Evolutionary conservation across 176 grass and related monocot species (phyloP).

Genomic region (Triticum turgidum): DNA sequence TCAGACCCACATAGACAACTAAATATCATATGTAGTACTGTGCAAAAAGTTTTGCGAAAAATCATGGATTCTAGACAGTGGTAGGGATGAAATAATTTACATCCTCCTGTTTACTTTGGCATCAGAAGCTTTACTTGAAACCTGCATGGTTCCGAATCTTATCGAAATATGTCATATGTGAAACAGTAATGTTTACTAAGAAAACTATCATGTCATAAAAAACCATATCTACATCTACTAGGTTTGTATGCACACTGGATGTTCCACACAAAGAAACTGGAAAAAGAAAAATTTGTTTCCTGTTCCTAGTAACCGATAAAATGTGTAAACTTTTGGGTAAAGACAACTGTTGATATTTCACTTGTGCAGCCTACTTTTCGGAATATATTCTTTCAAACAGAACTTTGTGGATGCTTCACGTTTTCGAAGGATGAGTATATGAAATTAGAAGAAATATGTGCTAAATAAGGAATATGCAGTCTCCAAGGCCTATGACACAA

Average conservation of each 20-base stretch:
- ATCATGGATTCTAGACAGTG: not conserved
- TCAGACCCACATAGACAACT: not conserved
- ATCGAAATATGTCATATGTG: conserved; percentile 6
- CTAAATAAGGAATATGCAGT: conserved; percentile 41
- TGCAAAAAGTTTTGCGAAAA: not conserved
- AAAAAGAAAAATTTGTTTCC: not conserved
- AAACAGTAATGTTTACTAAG: not conserved
- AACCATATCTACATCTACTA: conserved; percentile 5
- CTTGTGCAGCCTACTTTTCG: conserved; percentile 29
- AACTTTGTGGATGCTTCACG: conserved; percentile 25
- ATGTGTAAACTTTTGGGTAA: conserved; percentile 4
- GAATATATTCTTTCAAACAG: conserved; percentile 6
- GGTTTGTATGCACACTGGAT: not conserved
- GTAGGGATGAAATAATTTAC: not conserved
- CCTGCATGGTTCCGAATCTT: not conserved
- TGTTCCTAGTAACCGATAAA: not conserved
- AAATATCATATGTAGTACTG: not conserved
- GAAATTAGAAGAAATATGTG: conserved; percentile 29
- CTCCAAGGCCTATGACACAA: conserved; percentile 31
- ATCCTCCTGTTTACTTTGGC: not conserved
- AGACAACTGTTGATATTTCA: conserved; percentile 32
- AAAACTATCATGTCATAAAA: not conserved
- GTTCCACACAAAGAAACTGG: not conserved
- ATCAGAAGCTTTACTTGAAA: conserved; percentile 8
- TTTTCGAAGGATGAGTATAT: conserved; percentile 32